Evolutionary conservation across 805 yeast species (phyloP).

Genomic region (Pichia deserticola): DNA sequence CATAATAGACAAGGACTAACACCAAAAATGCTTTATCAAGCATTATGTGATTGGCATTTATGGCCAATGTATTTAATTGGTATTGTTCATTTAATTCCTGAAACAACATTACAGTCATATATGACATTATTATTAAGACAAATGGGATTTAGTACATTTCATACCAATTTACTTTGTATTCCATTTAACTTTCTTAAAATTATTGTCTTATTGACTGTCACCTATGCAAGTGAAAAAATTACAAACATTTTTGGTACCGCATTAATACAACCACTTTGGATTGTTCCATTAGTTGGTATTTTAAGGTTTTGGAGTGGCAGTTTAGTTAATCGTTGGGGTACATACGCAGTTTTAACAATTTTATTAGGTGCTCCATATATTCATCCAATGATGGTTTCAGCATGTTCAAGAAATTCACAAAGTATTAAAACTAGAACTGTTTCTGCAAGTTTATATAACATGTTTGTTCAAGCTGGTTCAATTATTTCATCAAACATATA

Average conservation of each 20-base stretch:
- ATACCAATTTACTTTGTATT: constrained; percentile 44
- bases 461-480: constrained; percentile 52
- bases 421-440: constrained; percentile 59
- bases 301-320: constrained; percentile 25
- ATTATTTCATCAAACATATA: constrained; percentile 53
- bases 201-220: constrained; percentile 28
- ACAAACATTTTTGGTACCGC: constrained; percentile 22
- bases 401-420: constrained; percentile 58
- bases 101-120: constrained; percentile 34
- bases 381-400: constrained; percentile 50
- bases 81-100: constrained; percentile 33
- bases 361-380: constrained; percentile 38
- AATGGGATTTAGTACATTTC: constrained; percentile 46
- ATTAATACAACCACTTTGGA: constrained; percentile 21
- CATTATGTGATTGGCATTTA: constrained; percentile 43
- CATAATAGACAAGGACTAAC: constrained; percentile 50
- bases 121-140: constrained; percentile 40
- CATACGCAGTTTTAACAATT: constrained; percentile 19
- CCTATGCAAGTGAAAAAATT: constrained; percentile 31
- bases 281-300: constrained; percentile 20
- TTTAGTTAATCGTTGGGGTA: constrained; percentile 22
- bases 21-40: constrained; percentile 30
- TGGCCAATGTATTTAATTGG: constrained; percentile 50
- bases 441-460: constrained; percentile 54
- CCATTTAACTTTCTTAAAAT: constrained; percentile 39